phyloP scores from a whole-genome alignment of 441 rosid genomes.

The Pelargonium australe region DNA sequence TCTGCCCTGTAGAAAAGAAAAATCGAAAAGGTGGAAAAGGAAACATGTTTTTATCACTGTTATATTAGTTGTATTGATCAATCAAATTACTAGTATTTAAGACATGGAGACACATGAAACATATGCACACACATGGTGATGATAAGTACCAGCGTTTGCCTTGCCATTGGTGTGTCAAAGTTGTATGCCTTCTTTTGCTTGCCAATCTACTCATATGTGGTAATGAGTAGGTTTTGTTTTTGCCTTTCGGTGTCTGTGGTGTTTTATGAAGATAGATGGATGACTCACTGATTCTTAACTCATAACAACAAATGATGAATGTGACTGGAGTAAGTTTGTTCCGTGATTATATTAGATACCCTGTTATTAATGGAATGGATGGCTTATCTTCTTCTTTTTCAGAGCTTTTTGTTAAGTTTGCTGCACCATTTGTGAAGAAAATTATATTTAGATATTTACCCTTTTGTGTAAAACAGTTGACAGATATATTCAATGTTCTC shows the following conservation, averaged over 20 bases:
- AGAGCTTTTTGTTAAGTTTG: not conserved
- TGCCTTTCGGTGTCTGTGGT: not conserved
- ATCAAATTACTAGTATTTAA: slow-evolving; percentile 5
- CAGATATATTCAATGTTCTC: slow-evolving; percentile 1
- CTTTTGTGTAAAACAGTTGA: not conserved
- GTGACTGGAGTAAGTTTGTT: slow-evolving; percentile 7
- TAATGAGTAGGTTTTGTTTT: not conserved
- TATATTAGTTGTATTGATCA: slow-evolving; percentile 11
- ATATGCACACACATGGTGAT: slow-evolving; percentile 5
- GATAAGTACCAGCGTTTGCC: not conserved
- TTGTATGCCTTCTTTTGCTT: not conserved
- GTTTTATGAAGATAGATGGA: not conserved
- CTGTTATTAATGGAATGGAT: slow-evolving; percentile 1
- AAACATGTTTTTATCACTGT: not conserved
- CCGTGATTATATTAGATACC: not conserved
- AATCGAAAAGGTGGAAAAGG: slow-evolving; percentile 5
- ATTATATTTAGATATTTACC: slow-evolving; percentile 1
- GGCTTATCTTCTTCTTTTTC: not conserved
- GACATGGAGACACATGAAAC: slow-evolving; percentile 9
- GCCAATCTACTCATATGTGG: not conserved
- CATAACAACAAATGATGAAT: not conserved
- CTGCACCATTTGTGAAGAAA: not conserved
- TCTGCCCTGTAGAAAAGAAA: not conserved
- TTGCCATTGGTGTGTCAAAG: not conserved
- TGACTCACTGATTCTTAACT: not conserved